phyloP scores from a whole-genome alignment of 352 stramenopile species.

The Phytophthora pluvialis region DNA sequence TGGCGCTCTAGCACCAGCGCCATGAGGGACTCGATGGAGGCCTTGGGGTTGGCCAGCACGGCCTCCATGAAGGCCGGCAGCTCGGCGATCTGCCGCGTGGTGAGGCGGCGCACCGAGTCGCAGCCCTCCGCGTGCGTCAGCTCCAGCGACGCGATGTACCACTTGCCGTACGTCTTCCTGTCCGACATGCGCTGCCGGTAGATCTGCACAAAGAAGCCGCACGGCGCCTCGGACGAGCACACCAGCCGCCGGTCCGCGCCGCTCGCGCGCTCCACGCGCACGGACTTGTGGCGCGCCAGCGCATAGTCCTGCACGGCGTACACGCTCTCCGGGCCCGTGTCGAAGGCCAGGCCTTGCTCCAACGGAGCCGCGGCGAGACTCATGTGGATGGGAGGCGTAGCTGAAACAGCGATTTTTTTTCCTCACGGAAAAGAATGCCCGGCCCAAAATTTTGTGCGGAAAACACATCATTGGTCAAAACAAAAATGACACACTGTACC shows the following conservation, averaged over 20 bases:
- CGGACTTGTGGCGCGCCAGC: slow-evolving; percentile 31
- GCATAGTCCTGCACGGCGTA: slow-evolving; percentile 45
- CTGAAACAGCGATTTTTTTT: background rate
- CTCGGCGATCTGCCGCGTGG: slow-evolving; percentile 33
- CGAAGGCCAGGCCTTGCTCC: slow-evolving; percentile 31
- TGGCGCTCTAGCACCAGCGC: slow-evolving; percentile 25
- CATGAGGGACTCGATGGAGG: slow-evolving; percentile 27
- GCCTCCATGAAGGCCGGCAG: slow-evolving; percentile 28
- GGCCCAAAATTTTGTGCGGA: too few relatives aligned
- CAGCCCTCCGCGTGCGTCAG: slow-evolving; percentile 33
- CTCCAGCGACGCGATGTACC: slow-evolving; percentile 40
- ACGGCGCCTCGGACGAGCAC: slow-evolving; percentile 28
- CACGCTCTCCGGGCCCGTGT: slow-evolving; percentile 28
- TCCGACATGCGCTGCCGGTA: slow-evolving; percentile 36
- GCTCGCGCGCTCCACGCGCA: slow-evolving; percentile 32
- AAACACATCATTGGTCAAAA: too few relatives aligned
- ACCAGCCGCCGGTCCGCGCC: slow-evolving; percentile 36
- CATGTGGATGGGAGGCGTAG: slow-evolving; percentile 17
- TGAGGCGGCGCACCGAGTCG: slow-evolving; percentile 22
- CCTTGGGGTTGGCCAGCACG: slow-evolving; percentile 23
- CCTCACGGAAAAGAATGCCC: too few relatives aligned
- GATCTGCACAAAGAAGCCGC: slow-evolving; percentile 42
- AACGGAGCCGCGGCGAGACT: slow-evolving; percentile 24
- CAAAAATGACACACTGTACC: too few relatives aligned
- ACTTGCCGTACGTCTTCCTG: slow-evolving; percentile 40